Evolutionary conservation across 2,329 filamentous ascomycete genomes (phyloP).

Genomic region (Trichophyton equinum): DNA sequence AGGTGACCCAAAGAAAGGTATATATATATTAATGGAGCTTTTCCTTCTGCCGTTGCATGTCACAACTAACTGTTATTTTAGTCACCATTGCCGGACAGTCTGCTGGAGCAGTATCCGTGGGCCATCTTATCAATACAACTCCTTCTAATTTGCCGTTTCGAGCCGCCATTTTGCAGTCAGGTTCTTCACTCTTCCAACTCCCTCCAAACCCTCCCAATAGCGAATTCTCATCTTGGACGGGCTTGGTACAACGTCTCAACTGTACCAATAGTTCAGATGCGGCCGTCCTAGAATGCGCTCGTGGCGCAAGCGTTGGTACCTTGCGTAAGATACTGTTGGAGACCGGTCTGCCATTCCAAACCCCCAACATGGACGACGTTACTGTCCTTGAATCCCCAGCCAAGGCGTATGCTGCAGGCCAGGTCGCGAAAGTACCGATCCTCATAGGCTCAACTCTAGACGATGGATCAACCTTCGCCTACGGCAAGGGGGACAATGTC

Average conservation of each 20-base stretch:
- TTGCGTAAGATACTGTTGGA: slow-evolving; percentile 16
- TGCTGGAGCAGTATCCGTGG: slow-evolving; percentile 45
- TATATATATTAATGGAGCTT: slow-evolving; percentile 15
- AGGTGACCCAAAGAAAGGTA: slow-evolving; percentile 35
- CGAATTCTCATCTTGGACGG: background rate
- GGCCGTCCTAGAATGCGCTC: background rate
- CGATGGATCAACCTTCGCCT: background rate
- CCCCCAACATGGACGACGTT: slow-evolving; percentile 20
- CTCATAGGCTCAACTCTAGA: slow-evolving; percentile 17
- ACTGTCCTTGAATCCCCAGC: slow-evolving; percentile 21
- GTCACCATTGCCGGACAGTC: slow-evolving; percentile 40
- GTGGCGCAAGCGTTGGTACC: background rate
- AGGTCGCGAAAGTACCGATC: slow-evolving; percentile 25
- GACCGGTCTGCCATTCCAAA: slow-evolving; percentile 21
- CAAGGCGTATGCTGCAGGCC: slow-evolving; percentile 16
- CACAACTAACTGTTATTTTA: background rate
- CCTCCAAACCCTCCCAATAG: background rate
- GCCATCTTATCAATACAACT: background rate
- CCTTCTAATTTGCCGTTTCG: background rate
- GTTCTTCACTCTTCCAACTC: background rate
- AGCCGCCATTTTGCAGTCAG: slow-evolving; percentile 3
- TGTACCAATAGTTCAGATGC: background rate
- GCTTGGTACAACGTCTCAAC: background rate
- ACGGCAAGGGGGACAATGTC: background rate
- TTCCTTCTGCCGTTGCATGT: background rate